Conservation (phyloP, 2,329 filamentous ascomycete species). For the Elsinoe fawcettii region DNA sequence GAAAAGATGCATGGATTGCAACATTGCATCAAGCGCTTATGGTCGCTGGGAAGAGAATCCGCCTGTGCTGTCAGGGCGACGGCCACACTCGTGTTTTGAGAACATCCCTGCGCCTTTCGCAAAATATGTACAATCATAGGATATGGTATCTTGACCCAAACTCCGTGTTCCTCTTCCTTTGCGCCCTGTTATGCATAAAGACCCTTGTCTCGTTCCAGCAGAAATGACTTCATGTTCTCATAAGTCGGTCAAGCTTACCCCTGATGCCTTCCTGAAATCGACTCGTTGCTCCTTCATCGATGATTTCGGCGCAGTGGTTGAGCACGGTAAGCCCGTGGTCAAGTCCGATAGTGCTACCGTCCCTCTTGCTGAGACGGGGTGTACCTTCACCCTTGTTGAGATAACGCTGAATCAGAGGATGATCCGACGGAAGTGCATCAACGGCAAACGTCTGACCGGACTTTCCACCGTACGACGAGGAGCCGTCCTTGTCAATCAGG, state of each 20-base stretch:
- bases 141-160: constrained; percentile 11
- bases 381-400: constrained; percentile 47
- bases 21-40: not conserved
- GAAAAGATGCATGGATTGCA: not conserved
- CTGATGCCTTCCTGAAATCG: constrained; percentile 49
- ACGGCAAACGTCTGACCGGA: constrained; percentile 41
- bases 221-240: constrained; percentile 24
- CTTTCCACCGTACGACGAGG: constrained; percentile 29
- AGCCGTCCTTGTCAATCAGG: constrained; percentile 44
- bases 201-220: constrained; percentile 4
- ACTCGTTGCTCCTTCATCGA: constrained; percentile 46
- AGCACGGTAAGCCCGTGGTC: constrained; percentile 44
- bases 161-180: not conserved
- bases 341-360: constrained; percentile 41
- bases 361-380: constrained; percentile 44
- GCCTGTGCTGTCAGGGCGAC: not conserved
- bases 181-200: not conserved
- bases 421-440: constrained; percentile 44
- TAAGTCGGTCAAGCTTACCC: constrained; percentile 44
- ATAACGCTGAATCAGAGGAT: constrained; percentile 45
- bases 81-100: not conserved
- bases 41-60: not conserved
- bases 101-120: not conserved
- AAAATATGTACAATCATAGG: constrained; percentile 3
- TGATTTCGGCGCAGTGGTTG: constrained; percentile 45